Evolutionary conservation across 129 eudicot species (phyloP).

Genomic region (Ambrosia trifida): DNA sequence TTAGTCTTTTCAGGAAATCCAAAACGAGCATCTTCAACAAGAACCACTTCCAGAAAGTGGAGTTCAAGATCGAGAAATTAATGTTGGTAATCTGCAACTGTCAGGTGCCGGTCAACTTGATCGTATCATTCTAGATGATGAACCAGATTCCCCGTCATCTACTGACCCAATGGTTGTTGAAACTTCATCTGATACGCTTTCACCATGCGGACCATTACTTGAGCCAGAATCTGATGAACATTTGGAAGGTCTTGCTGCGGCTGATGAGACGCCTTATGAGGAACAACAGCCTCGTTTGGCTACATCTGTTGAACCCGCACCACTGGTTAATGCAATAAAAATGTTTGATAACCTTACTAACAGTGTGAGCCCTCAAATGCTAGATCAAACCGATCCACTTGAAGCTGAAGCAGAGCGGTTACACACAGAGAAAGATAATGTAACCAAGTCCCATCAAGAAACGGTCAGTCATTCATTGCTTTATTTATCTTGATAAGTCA

Average conservation of each 20-base stretch:
- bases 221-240: constrained; percentile 15
- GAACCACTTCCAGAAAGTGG: not conserved
- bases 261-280: constrained; percentile 1
- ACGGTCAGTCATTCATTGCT: constrained; percentile 45
- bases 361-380: constrained; percentile 25
- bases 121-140: constrained; percentile 14
- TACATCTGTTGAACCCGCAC: constrained; percentile 23
- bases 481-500: not conserved
- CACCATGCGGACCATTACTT: not conserved
- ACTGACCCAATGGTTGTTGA: constrained; percentile 15
- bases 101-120: not conserved
- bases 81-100: not conserved
- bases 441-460: constrained; percentile 42
- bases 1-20: not conserved
- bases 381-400: constrained; percentile 56
- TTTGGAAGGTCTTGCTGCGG: constrained; percentile 10
- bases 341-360: constrained; percentile 12
- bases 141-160: constrained; percentile 3
- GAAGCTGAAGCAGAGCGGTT: constrained; percentile 58
- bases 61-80: constrained; percentile 2
- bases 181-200: constrained; percentile 18
- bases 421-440: constrained; percentile 31
- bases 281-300: constrained; percentile 7
- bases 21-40: not conserved
- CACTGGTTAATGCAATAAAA: constrained; percentile 14